Conservation (phyloP, 352 stramenopile genomes). For the Phytophthora pluvialis region DNA sequence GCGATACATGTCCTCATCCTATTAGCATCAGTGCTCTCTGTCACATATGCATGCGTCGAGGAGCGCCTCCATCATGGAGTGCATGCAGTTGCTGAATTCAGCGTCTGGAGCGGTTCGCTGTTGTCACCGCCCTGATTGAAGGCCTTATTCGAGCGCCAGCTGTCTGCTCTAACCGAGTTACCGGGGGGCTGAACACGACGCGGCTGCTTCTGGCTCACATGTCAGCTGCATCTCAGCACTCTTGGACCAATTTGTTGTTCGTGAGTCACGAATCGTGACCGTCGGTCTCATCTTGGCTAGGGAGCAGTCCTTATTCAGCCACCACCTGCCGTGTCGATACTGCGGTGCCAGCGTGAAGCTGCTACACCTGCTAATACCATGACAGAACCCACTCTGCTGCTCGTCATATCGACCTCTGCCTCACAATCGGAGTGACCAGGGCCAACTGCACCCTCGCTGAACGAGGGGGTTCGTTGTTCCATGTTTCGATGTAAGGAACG, state of each 20-base stretch:
- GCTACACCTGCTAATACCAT: too few relatives aligned
- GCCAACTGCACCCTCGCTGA: too few relatives aligned
- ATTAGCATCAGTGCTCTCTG: constrained; percentile 1
- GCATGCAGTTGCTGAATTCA: background rate
- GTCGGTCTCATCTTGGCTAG: background rate
- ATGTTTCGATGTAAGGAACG: too few relatives aligned
- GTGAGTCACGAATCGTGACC: too few relatives aligned
- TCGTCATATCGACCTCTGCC: too few relatives aligned
- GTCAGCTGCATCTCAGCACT: background rate
- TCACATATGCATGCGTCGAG: background rate
- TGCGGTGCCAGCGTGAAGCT: background rate
- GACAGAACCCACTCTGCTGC: too few relatives aligned
- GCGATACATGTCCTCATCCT: background rate
- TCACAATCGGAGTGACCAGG: too few relatives aligned
- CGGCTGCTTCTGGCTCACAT: background rate
- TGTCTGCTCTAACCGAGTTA: background rate
- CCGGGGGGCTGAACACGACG: background rate
- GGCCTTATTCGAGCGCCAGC: background rate
- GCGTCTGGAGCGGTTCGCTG: background rate
- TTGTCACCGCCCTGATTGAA: background rate
- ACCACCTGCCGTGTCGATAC: background rate
- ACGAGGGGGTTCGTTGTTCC: too few relatives aligned
- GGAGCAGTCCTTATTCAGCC: constrained; percentile 1
- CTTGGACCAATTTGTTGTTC: background rate
- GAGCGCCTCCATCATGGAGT: background rate